Base-by-base conservation (phyloP, 1,139 yeast genomes). In the Scheffersomyces illinoinensis region DNA sequence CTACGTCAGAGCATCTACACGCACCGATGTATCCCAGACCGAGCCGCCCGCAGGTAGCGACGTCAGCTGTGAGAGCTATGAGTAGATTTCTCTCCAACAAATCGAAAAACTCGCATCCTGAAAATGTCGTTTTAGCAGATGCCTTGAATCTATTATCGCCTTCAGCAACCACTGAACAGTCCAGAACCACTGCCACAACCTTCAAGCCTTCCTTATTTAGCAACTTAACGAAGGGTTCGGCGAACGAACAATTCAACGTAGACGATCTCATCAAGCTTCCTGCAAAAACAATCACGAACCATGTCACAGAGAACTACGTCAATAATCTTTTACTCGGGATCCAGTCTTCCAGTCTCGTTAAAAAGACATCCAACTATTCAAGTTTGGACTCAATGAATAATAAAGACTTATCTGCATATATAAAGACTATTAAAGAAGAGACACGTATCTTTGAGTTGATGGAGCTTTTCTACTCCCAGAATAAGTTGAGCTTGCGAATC, bases 111-210 rank as follows among this genome's bases (percentile, higher is more conserved):
- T 51, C 61, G 2, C 59, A 57, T 39, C 53, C 60, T 17, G 77
- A 73, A 47, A 68, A 72, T 52, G 70, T 73, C 17, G 60, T 72
- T 17, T 65, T 78, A 49, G 81, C 81, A 1, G 79, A 76, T 57
- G 83, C 83, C 0, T 68, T 79, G 56, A 79, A 78, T 58, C 70
- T 79, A n/a, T 70, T 79, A 47, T 71, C 78, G 17, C 78, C 72
- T 21, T 21, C 56, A 19, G 47, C 61, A 7, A 60, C 59, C 20
- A 43, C 47, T n/a, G 33, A 54, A 12, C 46, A 51, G 57, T 23
- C 60, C 47, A 54, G 59, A 52, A 23, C 61, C 14, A 21, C 54
- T 14, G 33, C 47, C 51, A 18, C 56, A 24, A 55, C 52, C 21
- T 78, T 67, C 63, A 76, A 71, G 56, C 84, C 84, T 7, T 77